These are phyloP conservation scores for Russula sp. DNA, from an alignment of 768 basidiomycete genomes.

Conservation along the genomic window DNA sequence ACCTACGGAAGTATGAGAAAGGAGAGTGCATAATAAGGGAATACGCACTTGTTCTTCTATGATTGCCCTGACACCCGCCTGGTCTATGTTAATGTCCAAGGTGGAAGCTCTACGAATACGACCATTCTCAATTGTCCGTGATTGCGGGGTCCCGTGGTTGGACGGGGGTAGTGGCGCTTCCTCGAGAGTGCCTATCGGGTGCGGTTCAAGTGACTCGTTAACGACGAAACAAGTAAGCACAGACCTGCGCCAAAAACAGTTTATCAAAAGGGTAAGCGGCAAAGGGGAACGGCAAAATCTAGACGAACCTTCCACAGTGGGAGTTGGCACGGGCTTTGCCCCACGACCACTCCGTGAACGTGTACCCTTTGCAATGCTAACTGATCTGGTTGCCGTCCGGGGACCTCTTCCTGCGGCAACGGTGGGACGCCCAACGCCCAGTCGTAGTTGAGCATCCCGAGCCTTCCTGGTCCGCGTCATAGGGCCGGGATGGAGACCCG, in stretches of 20 bases:
- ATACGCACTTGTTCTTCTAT: conserved; percentile 16
- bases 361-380: conserved; percentile 41
- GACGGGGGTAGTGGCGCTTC: conserved; percentile 4
- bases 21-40: background rate
- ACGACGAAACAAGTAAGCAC: background rate
- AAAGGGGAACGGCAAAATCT: background rate
- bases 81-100: background rate
- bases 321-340: conserved; percentile 44
- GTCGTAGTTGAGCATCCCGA: conserved; percentile 58
- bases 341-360: conserved; percentile 45
- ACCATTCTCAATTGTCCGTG: conserved; percentile 2
- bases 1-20: conserved; percentile 8
- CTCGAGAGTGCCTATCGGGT: conserved; percentile 2
- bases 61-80: conserved; percentile 5
- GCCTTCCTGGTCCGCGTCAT: conserved; percentile 55
- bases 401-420: conserved; percentile 61
- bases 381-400: conserved; percentile 54
- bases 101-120: background rate
- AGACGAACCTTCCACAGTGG: conserved; percentile 40
- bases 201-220: conserved; percentile 1
- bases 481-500: conserved; percentile 24
- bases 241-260: conserved; percentile 1
- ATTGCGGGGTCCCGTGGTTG: background rate
- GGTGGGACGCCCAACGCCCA: conserved; percentile 67
- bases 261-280: background rate